Percentiles rank a stretch among this genome's conserved stretches.
Conservation (phyloP, 1,139 yeast species). For the Hansenula anomala region DNA sequence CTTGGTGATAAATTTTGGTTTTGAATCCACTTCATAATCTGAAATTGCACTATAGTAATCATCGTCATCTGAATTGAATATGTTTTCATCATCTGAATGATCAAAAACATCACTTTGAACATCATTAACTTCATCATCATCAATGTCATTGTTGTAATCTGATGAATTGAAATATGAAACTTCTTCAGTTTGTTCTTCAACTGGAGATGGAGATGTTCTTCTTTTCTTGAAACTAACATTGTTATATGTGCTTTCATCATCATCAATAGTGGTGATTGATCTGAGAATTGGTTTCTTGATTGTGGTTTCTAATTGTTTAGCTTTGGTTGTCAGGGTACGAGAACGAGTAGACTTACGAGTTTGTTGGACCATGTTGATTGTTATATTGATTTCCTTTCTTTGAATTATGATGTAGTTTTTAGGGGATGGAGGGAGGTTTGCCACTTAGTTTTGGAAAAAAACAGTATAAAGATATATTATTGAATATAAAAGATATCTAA, state of each 20-base stretch:
- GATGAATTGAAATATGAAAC: neutral
- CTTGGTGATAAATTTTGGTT: slow-evolving; percentile 3
- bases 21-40: slow-evolving; percentile 16
- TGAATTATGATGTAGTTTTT: too few species aligned
- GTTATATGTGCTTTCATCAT: slow-evolving; percentile 22
- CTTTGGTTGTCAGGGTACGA: slow-evolving; percentile 20
- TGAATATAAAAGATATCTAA: neutral
- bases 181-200: too few species aligned
- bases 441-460: too few species aligned
- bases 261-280: slow-evolving; percentile 23
- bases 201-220: slow-evolving; percentile 9
- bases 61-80: slow-evolving; percentile 22
- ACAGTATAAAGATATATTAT: neutral
- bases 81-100: slow-evolving; percentile 16
- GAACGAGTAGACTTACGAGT: slow-evolving; percentile 24
- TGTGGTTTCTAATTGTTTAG: slow-evolving; percentile 19
- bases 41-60: slow-evolving; percentile 22
- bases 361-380: slow-evolving; percentile 2
- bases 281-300: slow-evolving; percentile 21
- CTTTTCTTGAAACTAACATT: slow-evolving; percentile 22
- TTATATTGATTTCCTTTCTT: too few species aligned
- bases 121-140: slow-evolving; percentile 10
- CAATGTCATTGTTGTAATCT: slow-evolving; percentile 1
- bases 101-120: slow-evolving; percentile 12
- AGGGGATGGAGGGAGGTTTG: too few species aligned